These are phyloP conservation scores for Elongisporangium anandrum DNA, from an alignment of 352 stramenopile genomes.

Conservation along the genomic window DNA sequence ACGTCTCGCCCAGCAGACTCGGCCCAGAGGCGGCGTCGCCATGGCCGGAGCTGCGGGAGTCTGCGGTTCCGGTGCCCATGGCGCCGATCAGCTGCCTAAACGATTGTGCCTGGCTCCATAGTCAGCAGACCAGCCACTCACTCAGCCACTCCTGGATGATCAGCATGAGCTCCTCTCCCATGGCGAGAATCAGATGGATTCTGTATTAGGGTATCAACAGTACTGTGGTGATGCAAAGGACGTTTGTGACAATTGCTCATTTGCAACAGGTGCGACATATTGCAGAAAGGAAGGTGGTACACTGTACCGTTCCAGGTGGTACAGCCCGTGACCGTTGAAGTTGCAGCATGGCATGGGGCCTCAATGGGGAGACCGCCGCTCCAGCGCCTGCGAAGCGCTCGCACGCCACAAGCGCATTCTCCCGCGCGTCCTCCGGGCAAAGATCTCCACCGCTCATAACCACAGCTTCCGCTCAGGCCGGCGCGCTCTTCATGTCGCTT, in stretches of 20 bases:
- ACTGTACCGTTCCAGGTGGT: not conserved
- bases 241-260: not conserved
- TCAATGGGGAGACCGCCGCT: not conserved
- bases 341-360: not conserved
- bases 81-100: not conserved
- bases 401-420: not conserved
- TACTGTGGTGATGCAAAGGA: not conserved
- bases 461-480: not conserved
- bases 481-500: not conserved
- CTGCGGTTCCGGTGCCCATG: not conserved
- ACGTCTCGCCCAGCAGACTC: slow-evolving; percentile 18
- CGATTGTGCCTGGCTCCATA: not conserved
- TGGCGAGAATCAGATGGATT: not conserved
- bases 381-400: not conserved
- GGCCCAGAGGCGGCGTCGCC: not conserved
- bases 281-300: not conserved
- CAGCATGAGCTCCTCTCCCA: not conserved
- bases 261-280: not conserved
- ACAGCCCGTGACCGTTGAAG: not conserved
- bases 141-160: not conserved
- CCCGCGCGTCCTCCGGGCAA: not conserved
- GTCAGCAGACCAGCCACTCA: not conserved
- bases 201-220: not conserved
- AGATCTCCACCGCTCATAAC: not conserved
- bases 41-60: not conserved